phyloP scores from a whole-genome alignment of 768 basidiomycete genomes.

The Tricholoma furcatifolium region DNA sequence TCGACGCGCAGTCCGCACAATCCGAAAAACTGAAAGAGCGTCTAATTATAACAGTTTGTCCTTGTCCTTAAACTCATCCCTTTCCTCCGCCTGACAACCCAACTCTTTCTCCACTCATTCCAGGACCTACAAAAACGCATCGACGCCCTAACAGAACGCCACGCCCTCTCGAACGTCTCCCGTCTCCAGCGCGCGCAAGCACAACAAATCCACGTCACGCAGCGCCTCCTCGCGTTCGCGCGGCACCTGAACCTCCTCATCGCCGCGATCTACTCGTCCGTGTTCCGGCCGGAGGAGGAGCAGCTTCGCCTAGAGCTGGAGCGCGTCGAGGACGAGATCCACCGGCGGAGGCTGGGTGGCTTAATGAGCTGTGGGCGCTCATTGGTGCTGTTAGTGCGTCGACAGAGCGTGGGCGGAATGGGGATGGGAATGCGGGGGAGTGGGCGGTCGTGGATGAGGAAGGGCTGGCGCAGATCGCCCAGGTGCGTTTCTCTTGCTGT shows the following conservation, averaged over 20 bases:
- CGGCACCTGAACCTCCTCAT: slow-evolving; percentile 81
- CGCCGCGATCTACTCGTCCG: slow-evolving; percentile 69
- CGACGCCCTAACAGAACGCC: slow-evolving; percentile 56
- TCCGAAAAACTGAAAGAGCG: slow-evolving; percentile 66
- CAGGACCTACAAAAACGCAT: slow-evolving; percentile 70
- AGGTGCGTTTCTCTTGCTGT: no score
- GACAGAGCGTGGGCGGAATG: slow-evolving; percentile 47
- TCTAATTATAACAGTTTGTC: slow-evolving; percentile 51
- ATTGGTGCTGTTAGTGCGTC: slow-evolving; percentile 71
- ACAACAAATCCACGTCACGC: slow-evolving; percentile 66
- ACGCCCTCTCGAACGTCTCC: slow-evolving; percentile 64
- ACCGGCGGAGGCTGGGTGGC: slow-evolving; percentile 63
- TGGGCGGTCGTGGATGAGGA: slow-evolving; percentile 91
- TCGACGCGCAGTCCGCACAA: slow-evolving; percentile 71
- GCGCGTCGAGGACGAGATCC: slow-evolving; percentile 72
- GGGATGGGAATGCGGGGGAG: slow-evolving; percentile 44
- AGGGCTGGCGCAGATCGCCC: slow-evolving; percentile 71
- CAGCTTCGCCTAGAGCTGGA: slow-evolving; percentile 67
- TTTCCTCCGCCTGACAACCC: no score
- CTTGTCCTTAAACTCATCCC: no score
- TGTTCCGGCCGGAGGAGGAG: slow-evolving; percentile 82
- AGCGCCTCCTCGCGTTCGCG: slow-evolving; percentile 66
- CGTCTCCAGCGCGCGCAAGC: slow-evolving; percentile 62
- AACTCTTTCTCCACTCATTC: no score
- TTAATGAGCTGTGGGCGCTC: slow-evolving; percentile 85